Percentiles rank a stretch among this genome's conserved stretches.
These are phyloP conservation scores for Serendipita sp. DNA, from an alignment of 768 basidiomycete genomes.

Conservation along the genomic window DNA sequence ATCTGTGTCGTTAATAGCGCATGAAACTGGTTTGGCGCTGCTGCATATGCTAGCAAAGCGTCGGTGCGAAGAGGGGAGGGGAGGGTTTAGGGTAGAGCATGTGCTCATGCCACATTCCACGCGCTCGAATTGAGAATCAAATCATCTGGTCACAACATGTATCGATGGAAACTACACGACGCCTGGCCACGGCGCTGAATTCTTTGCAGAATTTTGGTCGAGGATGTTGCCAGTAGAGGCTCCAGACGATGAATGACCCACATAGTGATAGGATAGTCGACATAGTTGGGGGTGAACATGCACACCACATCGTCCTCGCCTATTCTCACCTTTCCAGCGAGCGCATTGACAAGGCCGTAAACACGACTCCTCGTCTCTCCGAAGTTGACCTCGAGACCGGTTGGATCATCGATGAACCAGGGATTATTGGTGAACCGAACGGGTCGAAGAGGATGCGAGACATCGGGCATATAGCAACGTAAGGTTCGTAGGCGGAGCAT, in stretches of 20 bases:
- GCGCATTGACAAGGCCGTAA: constrained; percentile 11
- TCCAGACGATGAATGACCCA: constrained; percentile 13
- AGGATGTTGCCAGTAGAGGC: too few species aligned
- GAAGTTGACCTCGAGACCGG: not conserved
- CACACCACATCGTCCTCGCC: constrained; percentile 12
- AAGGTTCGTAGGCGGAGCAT: constrained; percentile 7
- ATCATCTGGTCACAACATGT: too few species aligned
- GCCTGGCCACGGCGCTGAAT: too few species aligned
- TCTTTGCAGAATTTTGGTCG: too few species aligned
- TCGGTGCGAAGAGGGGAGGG: too few species aligned
- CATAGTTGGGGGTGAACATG: constrained; percentile 5
- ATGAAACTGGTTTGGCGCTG: too few species aligned
- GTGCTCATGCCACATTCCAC: too few species aligned
- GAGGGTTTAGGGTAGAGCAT: too few species aligned
- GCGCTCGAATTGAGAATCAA: too few species aligned
- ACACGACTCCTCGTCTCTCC: constrained; percentile 9
- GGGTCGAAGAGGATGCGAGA: constrained; percentile 12
- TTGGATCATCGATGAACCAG: constrained; percentile 3
- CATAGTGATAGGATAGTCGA: not conserved
- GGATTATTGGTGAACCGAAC: not conserved
- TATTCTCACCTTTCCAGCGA: constrained; percentile 4
- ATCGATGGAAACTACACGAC: too few species aligned
- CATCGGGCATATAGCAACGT: constrained; percentile 14
- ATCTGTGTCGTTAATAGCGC: too few species aligned
- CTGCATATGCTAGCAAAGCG: too few species aligned